phyloP scores from a whole-genome alignment of 805 yeast genomes.

The Pichia scutulata region DNA sequence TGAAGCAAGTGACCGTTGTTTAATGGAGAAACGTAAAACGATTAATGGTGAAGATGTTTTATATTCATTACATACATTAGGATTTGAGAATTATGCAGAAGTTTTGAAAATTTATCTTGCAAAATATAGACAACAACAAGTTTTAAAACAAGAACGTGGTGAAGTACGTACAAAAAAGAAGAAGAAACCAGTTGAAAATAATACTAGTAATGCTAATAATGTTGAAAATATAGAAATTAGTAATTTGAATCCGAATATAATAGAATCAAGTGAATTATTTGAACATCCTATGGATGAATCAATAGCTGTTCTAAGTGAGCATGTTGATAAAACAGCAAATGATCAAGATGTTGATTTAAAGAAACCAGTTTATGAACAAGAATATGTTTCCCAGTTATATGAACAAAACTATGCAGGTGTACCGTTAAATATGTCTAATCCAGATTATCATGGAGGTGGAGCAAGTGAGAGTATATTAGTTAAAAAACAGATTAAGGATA shows the following conservation, averaged over 20 bases:
- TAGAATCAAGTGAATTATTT: slow-evolving; percentile 8
- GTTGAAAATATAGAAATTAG: slow-evolving; percentile 4
- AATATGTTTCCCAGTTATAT: slow-evolving; percentile 27
- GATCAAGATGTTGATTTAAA: neutral
- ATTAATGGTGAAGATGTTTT: slow-evolving; percentile 64
- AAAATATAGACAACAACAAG: slow-evolving; percentile 68
- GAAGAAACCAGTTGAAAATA: slow-evolving; percentile 7
- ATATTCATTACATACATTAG: slow-evolving; percentile 55
- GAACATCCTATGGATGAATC: slow-evolving; percentile 6
- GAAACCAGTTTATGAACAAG: neutral
- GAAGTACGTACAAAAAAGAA: slow-evolving; percentile 33
- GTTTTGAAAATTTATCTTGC: slow-evolving; percentile 62
- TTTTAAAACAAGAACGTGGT: slow-evolving; percentile 59
- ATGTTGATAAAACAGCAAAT: neutral
- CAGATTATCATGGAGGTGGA: slow-evolving; percentile 22
- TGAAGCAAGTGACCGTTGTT: slow-evolving; percentile 56
- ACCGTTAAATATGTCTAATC: slow-evolving; percentile 14
- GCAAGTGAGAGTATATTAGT: slow-evolving; percentile 1
- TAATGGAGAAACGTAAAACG: slow-evolving; percentile 59
- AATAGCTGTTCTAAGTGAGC: neutral
- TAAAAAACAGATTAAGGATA: neutral
- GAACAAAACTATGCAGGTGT: slow-evolving; percentile 25
- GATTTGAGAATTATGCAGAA: slow-evolving; percentile 65
- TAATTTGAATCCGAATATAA: neutral
- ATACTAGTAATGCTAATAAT: neutral